Evolutionary conservation across 2,329 filamentous ascomycete species (phyloP).

Genomic region (Ascochyta viciae-villosae): DNA sequence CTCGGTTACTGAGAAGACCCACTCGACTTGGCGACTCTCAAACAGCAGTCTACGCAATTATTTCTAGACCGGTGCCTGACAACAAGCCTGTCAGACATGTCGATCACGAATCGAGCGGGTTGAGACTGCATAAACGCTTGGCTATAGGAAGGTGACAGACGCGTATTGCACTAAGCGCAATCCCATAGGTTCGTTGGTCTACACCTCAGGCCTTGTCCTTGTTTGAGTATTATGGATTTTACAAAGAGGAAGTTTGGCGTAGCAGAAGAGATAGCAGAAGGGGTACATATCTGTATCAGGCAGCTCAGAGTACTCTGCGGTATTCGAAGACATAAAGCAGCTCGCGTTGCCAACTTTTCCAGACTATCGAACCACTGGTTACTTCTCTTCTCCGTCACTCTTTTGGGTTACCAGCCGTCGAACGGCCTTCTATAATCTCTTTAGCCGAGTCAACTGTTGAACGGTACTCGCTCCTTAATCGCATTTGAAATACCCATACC

Average conservation of each 20-base stretch:
- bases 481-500: slow-evolving; percentile 2
- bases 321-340: slow-evolving; percentile 8
- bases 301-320: background rate
- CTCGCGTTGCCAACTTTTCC: slow-evolving; percentile 7
- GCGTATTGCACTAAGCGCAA: slow-evolving; percentile 5
- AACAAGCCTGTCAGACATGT: slow-evolving; percentile 27
- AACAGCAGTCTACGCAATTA: slow-evolving; percentile 29
- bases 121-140: slow-evolving; percentile 30
- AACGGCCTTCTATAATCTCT: slow-evolving; percentile 29
- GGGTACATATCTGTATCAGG: slow-evolving; percentile 10
- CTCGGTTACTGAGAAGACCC: slow-evolving; percentile 27
- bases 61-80: slow-evolving; percentile 13
- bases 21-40: slow-evolving; percentile 30
- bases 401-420: slow-evolving; percentile 32
- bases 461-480: slow-evolving; percentile 23
- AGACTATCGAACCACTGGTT: slow-evolving; percentile 6
- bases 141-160: slow-evolving; percentile 20
- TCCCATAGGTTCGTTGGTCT: slow-evolving; percentile 17
- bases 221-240: slow-evolving; percentile 22
- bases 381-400: slow-evolving; percentile 25
- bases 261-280: slow-evolving; percentile 9
- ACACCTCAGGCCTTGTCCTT: slow-evolving; percentile 19
- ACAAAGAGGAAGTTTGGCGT: slow-evolving; percentile 11
- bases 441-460: slow-evolving; percentile 32
- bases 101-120: slow-evolving; percentile 7